Conservation (phyloP, 257 asterid genomes). For the Mitragyna speciosa region DNA sequence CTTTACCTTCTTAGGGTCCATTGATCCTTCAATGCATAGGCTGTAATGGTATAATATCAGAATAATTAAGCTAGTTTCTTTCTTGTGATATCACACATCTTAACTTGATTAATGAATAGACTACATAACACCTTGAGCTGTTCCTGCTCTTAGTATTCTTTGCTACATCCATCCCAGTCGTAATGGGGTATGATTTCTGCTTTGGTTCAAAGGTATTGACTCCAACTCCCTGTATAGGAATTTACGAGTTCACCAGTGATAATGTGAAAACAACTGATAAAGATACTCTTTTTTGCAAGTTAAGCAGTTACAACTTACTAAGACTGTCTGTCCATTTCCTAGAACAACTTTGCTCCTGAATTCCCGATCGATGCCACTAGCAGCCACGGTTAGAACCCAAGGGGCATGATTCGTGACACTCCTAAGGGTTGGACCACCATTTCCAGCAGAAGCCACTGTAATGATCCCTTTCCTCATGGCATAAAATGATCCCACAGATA, state of each 20-base stretch:
- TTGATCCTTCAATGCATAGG: conserved; percentile 54
- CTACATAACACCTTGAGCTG: conserved; percentile 41
- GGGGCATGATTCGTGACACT: conserved; percentile 75
- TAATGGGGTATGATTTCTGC: conserved; percentile 63
- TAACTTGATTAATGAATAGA: background rate
- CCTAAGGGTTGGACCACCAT: conserved; percentile 61
- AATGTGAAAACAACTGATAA: background rate
- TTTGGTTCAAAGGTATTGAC: conserved; percentile 57
- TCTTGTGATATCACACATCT: background rate
- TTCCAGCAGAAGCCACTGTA: conserved; percentile 86
- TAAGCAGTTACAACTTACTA: conserved; percentile 41
- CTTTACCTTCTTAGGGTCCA: conserved; percentile 82
- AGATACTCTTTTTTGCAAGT: no score
- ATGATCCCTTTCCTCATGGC: conserved; percentile 80
- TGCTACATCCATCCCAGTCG: conserved; percentile 66
- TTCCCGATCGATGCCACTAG: conserved; percentile 75
- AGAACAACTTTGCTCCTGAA: conserved; percentile 59
- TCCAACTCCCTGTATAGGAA: conserved; percentile 66
- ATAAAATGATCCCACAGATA: conserved; percentile 73
- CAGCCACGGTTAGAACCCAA: conserved; percentile 85
- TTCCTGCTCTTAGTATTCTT: conserved; percentile 47
- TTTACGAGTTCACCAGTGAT: background rate
- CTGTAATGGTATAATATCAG: conserved; percentile 21
- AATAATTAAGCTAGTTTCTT: background rate
- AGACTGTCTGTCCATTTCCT: conserved; percentile 61